These are phyloP conservation scores for Xylariaceae sp. DNA, from an alignment of 2,329 filamentous ascomycete genomes.

Conservation along the genomic window DNA sequence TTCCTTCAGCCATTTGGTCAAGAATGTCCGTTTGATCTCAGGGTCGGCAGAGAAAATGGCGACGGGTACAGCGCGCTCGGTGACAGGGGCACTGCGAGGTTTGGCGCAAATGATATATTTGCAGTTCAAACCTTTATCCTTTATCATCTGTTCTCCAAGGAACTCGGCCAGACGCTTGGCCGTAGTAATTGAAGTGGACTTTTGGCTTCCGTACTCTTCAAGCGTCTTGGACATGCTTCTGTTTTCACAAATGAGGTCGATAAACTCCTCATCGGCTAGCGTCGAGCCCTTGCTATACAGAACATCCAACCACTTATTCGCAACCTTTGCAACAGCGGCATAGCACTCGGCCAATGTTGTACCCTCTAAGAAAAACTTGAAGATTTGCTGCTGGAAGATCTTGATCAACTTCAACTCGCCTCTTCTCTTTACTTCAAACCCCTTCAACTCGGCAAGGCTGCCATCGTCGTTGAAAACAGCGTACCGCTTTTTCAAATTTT, in stretches of 20 bases:
- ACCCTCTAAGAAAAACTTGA: constrained; percentile 98
- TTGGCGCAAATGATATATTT: constrained; percentile 96
- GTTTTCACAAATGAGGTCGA: constrained; percentile 99
- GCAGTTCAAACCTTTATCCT: constrained; percentile 98
- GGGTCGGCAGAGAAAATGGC: constrained; percentile 96
- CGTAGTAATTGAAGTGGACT: constrained; percentile 98
- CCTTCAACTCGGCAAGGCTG: constrained; percentile 89
- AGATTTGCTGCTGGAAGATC: constrained; percentile 98
- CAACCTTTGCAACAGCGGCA: constrained; percentile 84
- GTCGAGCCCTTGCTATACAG: constrained; percentile 83
- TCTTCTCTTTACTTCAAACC: constrained; percentile 95
- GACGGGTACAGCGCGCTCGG: constrained; percentile 88
- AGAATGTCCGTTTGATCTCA: constrained; percentile 78
- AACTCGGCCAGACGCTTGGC: constrained; percentile 94
- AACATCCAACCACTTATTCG: constrained; percentile 95
- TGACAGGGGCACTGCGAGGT: constrained; percentile 86
- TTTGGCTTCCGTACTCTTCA: constrained; percentile 91
- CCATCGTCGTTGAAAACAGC: constrained; percentile 99
- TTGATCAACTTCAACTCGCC: constrained; percentile 99
- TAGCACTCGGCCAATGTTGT: constrained; percentile 86
- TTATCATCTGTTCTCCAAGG: constrained; percentile 96
- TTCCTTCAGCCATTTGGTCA: constrained; percentile 94
- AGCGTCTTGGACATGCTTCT: constrained; percentile 96
- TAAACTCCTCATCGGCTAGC: constrained; percentile 91
- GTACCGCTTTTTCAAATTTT: constrained; percentile 98